Base-by-base conservation (phyloP, 2,329 filamentous ascomycete species). In the Orbilia oligospora region DNA sequence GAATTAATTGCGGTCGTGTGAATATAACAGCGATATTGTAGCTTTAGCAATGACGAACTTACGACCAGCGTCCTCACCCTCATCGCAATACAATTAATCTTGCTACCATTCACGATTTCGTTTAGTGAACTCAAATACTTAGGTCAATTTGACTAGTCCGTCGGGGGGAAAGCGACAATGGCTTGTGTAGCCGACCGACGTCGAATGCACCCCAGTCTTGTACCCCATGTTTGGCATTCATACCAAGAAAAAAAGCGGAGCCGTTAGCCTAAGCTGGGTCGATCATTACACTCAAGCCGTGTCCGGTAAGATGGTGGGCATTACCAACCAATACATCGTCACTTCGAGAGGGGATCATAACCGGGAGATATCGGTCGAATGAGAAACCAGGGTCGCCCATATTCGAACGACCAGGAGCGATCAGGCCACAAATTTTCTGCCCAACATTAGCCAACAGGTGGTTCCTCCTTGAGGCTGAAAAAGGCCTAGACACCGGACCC, bases 401-500 rank as follows among this genome's bases (percentile, higher is more conserved):
- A 66, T 66, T 72, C 55, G 27, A 51, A 71, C 64, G 41, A 24
- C 48, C 56, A 66, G 58, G 63, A 53, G 61, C 33, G 49, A 64
- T 73, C 70, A 73, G 70, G 70, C 70, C 70, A 73, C 70, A 48
- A 67, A 36, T 46, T 58, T 65, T 36, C 61, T 67, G 70, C 70
- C 70, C 70, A 73, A 75, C 64, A 44, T 53, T 61, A 49, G 49
- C 69, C 70, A 67, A 75, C 63, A 48, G 33, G 49, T 33, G 63
- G 71, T 51, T 51, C 61, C 64, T 49, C 44, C 53, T 68, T 69
- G 71, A 75, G 64, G 71, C 71, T 75, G 71, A 75, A 75, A 73
- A 41, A 38, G 70, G 70, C 30, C 70, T 67, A 73, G 70, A 73
- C 70, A 58, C 71, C 33, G 36, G 41, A 27, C 44, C 56, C 56